These are phyloP conservation scores for Trichoderma afroharzianum DNA, from an alignment of 2,329 filamentous ascomycete genomes.

Conservation along the genomic window DNA sequence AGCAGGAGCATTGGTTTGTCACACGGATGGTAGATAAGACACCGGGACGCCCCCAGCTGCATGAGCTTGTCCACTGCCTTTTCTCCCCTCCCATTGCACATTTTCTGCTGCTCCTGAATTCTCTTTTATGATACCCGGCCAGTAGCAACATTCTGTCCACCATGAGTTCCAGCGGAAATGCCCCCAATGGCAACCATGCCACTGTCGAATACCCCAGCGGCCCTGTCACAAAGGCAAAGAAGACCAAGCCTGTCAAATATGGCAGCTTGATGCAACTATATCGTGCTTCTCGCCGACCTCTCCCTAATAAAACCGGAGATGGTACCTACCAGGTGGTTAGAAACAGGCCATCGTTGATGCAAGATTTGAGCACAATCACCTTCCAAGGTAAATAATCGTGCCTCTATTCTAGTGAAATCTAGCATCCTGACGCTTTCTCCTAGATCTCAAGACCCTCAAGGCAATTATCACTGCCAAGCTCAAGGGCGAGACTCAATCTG, in stretches of 20 bases:
- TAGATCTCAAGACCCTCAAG: conserved; percentile 60
- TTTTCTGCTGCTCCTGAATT: neutral
- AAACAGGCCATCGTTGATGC: conserved; percentile 48
- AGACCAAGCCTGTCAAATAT: conserved; percentile 14
- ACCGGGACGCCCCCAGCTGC: neutral
- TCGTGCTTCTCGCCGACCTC: conserved; percentile 54
- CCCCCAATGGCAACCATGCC: conserved; percentile 23
- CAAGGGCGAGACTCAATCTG: conserved; percentile 58
- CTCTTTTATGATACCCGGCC: conserved; percentile 6
- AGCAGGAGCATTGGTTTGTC: neutral
- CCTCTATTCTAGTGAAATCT: neutral
- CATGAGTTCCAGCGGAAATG: conserved; percentile 23
- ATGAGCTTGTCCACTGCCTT: neutral
- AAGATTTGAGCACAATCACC: conserved; percentile 56
- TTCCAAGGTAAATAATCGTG: conserved; percentile 37
- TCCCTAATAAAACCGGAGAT: conserved; percentile 60
- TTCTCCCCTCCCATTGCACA: neutral
- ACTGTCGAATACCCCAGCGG: conserved; percentile 16
- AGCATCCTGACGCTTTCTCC: conserved; percentile 23
- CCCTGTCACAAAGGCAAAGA: conserved; percentile 14
- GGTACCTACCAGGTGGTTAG: conserved; percentile 52
- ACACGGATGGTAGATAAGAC: conserved; percentile 4
- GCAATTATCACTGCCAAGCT: conserved; percentile 59
- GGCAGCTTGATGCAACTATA: conserved; percentile 33
- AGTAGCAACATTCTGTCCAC: conserved; percentile 14